phyloP scores from a whole-genome alignment of 345 rosid genomes.

The Heritiera fomes region DNA sequence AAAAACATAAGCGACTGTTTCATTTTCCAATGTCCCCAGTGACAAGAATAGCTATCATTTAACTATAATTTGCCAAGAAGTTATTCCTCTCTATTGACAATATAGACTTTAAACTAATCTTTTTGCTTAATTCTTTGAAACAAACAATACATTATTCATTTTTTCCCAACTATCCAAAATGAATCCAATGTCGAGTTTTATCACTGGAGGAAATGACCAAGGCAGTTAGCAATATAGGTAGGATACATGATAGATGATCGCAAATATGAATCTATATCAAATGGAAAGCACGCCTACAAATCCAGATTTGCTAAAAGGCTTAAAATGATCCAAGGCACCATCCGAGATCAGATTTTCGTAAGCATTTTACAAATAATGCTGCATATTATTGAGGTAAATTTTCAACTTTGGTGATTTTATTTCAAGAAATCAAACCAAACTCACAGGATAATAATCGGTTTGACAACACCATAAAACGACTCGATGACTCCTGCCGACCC shows the following conservation, averaged over 20 bases:
- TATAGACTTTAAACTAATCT: too few relatives aligned
- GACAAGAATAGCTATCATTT: too few relatives aligned
- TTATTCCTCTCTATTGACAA: too few relatives aligned
- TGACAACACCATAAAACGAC: constrained; percentile 74
- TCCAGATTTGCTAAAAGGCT: background rate
- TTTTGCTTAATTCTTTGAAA: too few relatives aligned
- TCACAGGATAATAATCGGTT: constrained; percentile 72
- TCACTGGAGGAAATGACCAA: background rate
- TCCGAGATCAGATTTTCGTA: background rate
- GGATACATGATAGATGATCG: background rate
- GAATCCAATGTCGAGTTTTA: background rate
- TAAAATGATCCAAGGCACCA: background rate
- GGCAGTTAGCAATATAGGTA: background rate
- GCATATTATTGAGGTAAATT: background rate
- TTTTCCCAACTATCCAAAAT: background rate
- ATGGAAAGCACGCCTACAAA: background rate
- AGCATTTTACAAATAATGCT: background rate
- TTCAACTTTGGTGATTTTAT: background rate
- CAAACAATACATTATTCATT: background rate
- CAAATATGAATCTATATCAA: background rate
- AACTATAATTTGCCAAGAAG: too few relatives aligned
- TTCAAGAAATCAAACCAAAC: constrained; percentile 10
- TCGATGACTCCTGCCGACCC: constrained; percentile 90
- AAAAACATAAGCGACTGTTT: background rate
- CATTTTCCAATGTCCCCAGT: too few relatives aligned